Base-by-base conservation (phyloP, 352 stramenopile genomes). In the Pythium phragmiticola region DNA sequence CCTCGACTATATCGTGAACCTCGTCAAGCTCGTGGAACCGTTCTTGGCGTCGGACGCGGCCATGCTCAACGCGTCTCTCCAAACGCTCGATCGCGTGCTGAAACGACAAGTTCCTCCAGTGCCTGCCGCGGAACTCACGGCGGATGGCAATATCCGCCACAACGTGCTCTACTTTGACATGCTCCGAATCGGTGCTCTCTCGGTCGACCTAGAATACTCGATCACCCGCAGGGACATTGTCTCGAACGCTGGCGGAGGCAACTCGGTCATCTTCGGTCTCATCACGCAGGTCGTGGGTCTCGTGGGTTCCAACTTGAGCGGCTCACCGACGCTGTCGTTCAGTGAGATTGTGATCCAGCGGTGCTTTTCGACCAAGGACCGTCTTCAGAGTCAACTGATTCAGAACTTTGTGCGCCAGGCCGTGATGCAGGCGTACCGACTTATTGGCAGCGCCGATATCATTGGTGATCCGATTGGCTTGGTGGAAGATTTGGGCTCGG, bases 391-490 rank as follows among this genome's bases (percentile, higher is more conserved):
- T 60, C 87, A 95, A 62, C 53, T 95, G 8, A 73, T 94, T 6
- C 83, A 88, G 62, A 92, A 94, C 58, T 95, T 91, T 47, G 76
- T 91, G 12, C 84, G 87, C 33, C 84, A 94, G 61, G 84, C 79
- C 47, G 83, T 95, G 19, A 69, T 92, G 69, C 87, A 95, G 45
- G 87, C 84, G 23, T 95, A 95, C 50, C 86, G 86, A 26, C 63
- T 95, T 36, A 73, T 95, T 53, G 87, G 83, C 21, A 94, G 84
- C 66, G 86, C 81, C 21, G 87, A 95, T 63, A 93, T 95, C 36
- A 91, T 95, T 30, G 87, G 87, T 21, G 90, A 95, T 57, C 87
- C 87, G 4, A 91, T 95, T 17, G 87, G 87, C n/a, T 66, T 95
- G 26, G 87, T 95, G 1, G 87, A 93, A 63, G 87, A 95, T 57